phyloP scores from a whole-genome alignment of 176 grass and related monocot genomes.

The Triticum urartu region DNA sequence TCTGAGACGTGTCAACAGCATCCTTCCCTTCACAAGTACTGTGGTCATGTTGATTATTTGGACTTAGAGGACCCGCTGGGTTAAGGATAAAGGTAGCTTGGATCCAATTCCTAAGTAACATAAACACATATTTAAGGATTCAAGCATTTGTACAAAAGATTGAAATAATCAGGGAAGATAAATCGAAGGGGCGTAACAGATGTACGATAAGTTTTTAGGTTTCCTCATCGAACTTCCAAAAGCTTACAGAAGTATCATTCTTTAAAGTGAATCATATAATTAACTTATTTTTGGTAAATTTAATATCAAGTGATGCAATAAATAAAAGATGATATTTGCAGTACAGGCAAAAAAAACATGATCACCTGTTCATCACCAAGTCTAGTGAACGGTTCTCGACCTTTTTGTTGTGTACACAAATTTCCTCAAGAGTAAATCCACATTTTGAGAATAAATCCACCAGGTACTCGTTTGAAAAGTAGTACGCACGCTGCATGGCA shows the following conservation, averaged over 20 bases:
- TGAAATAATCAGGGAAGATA: slow-evolving; percentile 17
- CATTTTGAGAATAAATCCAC: slow-evolving; percentile 59
- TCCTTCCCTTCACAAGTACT: slow-evolving; percentile 34
- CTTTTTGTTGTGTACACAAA: slow-evolving; percentile 79
- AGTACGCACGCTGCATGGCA: slow-evolving; percentile 78
- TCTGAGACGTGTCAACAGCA: slow-evolving; percentile 8
- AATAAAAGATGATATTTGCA: not conserved
- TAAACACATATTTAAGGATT: not conserved
- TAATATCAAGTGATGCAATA: not conserved
- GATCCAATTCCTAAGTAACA: slow-evolving; percentile 76
- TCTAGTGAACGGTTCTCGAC: slow-evolving; percentile 88
- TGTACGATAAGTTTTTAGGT: not conserved
- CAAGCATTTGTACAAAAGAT: slow-evolving; percentile 3
- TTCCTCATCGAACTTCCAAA: not conserved
- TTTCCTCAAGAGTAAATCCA: slow-evolving; percentile 71
- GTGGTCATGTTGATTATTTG: slow-evolving; percentile 21
- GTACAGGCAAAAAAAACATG: not conserved
- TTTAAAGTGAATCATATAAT: not conserved
- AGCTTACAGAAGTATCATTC: not conserved
- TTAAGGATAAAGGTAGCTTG: slow-evolving; percentile 71
- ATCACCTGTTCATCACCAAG: slow-evolving; percentile 93
- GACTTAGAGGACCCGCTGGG: slow-evolving; percentile 11
- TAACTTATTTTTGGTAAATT: not conserved
- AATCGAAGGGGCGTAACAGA: not conserved
- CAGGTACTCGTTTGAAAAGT: slow-evolving; percentile 77